A percentile compares a stretch with the other conserved stretches of the same genome.
phyloP scores from a whole-genome alignment of 2,329 filamentous ascomycete species.

The Trichoderma brevicompactum region DNA sequence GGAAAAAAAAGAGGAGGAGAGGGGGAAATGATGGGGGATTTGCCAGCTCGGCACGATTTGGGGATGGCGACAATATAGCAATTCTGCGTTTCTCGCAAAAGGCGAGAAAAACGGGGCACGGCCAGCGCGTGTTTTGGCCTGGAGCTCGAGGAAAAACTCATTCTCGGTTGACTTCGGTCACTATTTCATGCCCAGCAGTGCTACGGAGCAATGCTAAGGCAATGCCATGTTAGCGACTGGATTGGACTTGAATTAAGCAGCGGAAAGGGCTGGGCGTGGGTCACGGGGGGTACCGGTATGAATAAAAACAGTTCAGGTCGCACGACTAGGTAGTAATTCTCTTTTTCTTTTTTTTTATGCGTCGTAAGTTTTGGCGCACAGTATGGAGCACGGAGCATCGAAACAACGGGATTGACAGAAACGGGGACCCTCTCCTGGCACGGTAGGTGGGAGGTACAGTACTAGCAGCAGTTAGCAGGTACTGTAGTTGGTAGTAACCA shows the following conservation, averaged over 20 bases:
- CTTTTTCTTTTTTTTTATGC: slow-evolving; percentile 3
- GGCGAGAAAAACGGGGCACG: slow-evolving; percentile 30
- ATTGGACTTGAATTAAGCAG: neutral
- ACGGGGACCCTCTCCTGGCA: neutral
- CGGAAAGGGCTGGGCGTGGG: slow-evolving; percentile 18
- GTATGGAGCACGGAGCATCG: slow-evolving; percentile 21
- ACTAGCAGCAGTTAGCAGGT: neutral
- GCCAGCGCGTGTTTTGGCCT: slow-evolving; percentile 26
- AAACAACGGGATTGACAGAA: neutral
- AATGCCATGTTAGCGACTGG: neutral
- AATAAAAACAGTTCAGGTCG: neutral
- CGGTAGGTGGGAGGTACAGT: neutral
- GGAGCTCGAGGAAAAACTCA: slow-evolving; percentile 1
- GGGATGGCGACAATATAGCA: slow-evolving; percentile 37
- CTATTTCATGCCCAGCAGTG: neutral
- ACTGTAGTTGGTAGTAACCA: too few relatives aligned
- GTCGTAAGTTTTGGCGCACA: slow-evolving; percentile 8
- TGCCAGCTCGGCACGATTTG: slow-evolving; percentile 32
- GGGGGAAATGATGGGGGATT: slow-evolving; percentile 34
- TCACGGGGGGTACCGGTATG: slow-evolving; percentile 15
- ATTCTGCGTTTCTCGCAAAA: slow-evolving; percentile 29
- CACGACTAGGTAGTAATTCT: too few relatives aligned
- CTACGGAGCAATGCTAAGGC: neutral
- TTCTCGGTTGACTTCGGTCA: slow-evolving; percentile 7
- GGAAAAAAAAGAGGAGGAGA: slow-evolving; percentile 33